A percentile compares a stretch with the other conserved stretches of the same genome.
phyloP scores from a whole-genome alignment of 148 eudicot species.

The Camellia granthamiana region DNA sequence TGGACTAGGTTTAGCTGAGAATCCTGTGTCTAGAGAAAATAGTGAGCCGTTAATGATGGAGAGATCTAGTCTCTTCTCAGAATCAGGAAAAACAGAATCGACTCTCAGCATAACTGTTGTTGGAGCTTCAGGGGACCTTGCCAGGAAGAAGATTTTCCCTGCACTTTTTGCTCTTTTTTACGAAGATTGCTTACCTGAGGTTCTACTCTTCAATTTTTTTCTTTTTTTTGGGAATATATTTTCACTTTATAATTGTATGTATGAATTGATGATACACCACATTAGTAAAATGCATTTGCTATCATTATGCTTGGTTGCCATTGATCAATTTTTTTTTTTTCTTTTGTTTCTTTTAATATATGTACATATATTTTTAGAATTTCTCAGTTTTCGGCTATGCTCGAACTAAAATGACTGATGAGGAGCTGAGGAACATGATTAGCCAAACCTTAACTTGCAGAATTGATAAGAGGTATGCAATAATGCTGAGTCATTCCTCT shows the following conservation, averaged over 20 bases:
- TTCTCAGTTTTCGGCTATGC: slow-evolving; percentile 73
- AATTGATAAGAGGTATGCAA: slow-evolving; percentile 65
- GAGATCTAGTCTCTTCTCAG: slow-evolving; percentile 20
- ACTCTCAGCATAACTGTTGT: slow-evolving; percentile 75
- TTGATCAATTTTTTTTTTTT: not conserved
- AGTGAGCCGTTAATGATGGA: slow-evolving; percentile 20
- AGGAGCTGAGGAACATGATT: slow-evolving; percentile 68
- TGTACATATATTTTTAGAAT: slow-evolving; percentile 36
- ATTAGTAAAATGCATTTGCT: not conserved
- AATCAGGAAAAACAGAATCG: slow-evolving; percentile 30
- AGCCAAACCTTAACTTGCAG: slow-evolving; percentile 78
- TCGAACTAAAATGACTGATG: slow-evolving; percentile 67
- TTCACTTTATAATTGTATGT: not conserved
- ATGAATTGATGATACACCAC: not conserved
- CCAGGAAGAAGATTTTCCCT: slow-evolving; percentile 89
- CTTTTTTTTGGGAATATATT: not conserved
- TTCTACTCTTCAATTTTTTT: slow-evolving; percentile 6
- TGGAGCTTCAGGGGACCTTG: slow-evolving; percentile 95
- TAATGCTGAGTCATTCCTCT: not conserved
- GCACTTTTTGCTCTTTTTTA: slow-evolving; percentile 87
- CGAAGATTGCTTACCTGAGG: slow-evolving; percentile 72
- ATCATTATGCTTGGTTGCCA: not conserved
- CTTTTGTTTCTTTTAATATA: not conserved
- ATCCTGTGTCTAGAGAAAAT: slow-evolving; percentile 33
- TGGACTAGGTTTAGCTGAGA: slow-evolving; percentile 43